Percentiles rank a stretch among this genome's conserved stretches.
Evolutionary conservation across 768 basidiomycete species (phyloP).

Genomic region (Boletus patriciae): DNA sequence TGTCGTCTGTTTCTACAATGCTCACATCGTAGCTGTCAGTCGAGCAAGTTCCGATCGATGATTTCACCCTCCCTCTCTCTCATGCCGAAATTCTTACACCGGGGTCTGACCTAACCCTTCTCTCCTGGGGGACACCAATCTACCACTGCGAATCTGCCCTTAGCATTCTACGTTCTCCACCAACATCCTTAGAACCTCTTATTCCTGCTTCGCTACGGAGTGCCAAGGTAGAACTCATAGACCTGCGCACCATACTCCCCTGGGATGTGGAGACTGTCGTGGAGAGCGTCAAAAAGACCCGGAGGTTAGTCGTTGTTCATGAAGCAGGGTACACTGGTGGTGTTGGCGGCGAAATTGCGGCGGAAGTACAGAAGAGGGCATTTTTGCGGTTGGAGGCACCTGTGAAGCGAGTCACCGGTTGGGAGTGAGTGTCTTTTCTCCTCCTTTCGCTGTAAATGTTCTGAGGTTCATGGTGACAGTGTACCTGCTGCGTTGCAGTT

Average conservation of each 20-base stretch:
- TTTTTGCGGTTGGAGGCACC: constrained; percentile 89
- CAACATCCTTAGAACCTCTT: constrained; percentile 57
- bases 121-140: constrained; percentile 92
- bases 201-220: constrained; percentile 64
- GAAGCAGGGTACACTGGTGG: constrained; percentile 88
- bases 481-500: constrained; percentile 82
- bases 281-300: constrained; percentile 83
- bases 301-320: constrained; percentile 85
- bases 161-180: constrained; percentile 67
- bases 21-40: constrained; percentile 42
- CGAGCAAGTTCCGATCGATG: constrained; percentile 90
- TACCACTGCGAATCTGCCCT: constrained; percentile 88
- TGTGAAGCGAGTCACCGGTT: constrained; percentile 81
- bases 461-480: constrained; percentile 38
- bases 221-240: constrained; percentile 85
- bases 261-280: constrained; percentile 82
- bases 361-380: constrained; percentile 84
- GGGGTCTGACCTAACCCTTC: constrained; percentile 83
- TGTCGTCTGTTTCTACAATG: not conserved
- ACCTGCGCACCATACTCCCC: constrained; percentile 84
- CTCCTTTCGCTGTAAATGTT: not conserved
- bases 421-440: constrained; percentile 73
- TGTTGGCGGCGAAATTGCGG: constrained; percentile 89
- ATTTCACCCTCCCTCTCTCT: constrained; percentile 81
- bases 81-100: constrained; percentile 72